phyloP scores from a whole-genome alignment of 768 basidiomycete species.

The Russula earlei region DNA sequence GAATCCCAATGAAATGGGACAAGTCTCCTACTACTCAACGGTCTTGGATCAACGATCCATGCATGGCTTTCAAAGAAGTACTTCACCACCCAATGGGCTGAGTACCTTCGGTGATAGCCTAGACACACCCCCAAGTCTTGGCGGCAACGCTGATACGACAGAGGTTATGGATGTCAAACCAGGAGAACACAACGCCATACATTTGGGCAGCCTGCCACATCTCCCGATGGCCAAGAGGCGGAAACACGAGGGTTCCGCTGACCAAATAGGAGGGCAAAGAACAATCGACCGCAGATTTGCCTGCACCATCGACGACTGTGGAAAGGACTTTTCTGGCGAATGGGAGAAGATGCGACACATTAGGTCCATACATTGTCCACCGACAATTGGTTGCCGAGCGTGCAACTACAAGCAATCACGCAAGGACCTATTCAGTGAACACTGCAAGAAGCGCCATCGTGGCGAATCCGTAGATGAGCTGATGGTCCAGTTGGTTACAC shows the following conservation, averaged over 20 bases:
- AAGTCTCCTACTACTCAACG: background rate
- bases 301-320: background rate
- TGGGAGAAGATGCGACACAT: constrained; percentile 13
- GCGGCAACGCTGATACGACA: background rate
- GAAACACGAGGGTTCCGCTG: background rate
- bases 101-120: background rate
- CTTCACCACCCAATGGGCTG: background rate
- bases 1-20: background rate
- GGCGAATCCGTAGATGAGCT: background rate
- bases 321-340: constrained; percentile 11
- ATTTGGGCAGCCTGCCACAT: background rate
- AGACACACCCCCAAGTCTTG: background rate
- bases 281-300: constrained; percentile 2
- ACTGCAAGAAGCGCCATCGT: constrained; percentile 14
- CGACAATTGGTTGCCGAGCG: constrained; percentile 6
- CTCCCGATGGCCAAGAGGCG: background rate
- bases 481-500: background rate
- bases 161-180: background rate
- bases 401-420: constrained; percentile 17
- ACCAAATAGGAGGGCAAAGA: background rate
- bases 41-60: background rate
- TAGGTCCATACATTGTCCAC: constrained; percentile 10
- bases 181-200: background rate
- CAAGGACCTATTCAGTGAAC: constrained; percentile 12
- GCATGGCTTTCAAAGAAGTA: background rate